Evolutionary conservation across 257 asterid species (phyloP), one percentile per base, ranked within the genome.

Genomic region (Thymus mandschuricus): DNA sequence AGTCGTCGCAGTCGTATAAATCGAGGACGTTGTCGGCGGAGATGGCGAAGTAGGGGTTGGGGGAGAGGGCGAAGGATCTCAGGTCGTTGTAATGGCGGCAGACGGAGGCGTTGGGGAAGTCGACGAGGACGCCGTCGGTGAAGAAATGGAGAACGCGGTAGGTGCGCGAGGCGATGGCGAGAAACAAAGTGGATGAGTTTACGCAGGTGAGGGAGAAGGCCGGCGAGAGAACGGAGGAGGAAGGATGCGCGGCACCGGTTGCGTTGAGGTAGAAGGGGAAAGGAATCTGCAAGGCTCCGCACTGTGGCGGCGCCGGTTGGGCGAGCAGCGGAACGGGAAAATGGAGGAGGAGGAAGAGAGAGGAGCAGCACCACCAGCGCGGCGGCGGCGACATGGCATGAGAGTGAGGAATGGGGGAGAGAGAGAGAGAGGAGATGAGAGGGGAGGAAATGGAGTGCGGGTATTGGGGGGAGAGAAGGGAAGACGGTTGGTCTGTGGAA

Each of bases 1-100:
- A 83, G 76, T 88, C 96, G 61, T 88, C 88, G n/a, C 96, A 88
- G 33, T 80, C 96, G 58, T 88, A 86, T 72, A 88, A 73, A 40
- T 79, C 89, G 4, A 88, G 78, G 72, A 86, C 76, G 60, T 88
- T 88, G 49, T 88, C 86, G 27, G 74, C 41, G 38, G 96, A 81
- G 77, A 88, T 73, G 40, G 85, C 89, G 2, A 83, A 77, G 79
- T 71, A 81, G 10, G 68, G 67, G 13, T 80, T 73, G 10, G 80
- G 85, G 11, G 79, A 27, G 63, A 88, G 86, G 73, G 80, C 33
- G 50, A 88, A 88, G 3, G 90, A 81, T 31, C 66, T 76, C 15
- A 86, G 59, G 65, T 86, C 89, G 31, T 76, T 83, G 79, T 82
- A 88, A 58, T 69, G 87, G 62, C 83, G 88, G 59, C 96, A 88